Evolutionary conservation across 192 early-diverging fungal genomes (phyloP), one percentile per base, ranked within the genome.

Genomic region (Dissophora ornata): DNA sequence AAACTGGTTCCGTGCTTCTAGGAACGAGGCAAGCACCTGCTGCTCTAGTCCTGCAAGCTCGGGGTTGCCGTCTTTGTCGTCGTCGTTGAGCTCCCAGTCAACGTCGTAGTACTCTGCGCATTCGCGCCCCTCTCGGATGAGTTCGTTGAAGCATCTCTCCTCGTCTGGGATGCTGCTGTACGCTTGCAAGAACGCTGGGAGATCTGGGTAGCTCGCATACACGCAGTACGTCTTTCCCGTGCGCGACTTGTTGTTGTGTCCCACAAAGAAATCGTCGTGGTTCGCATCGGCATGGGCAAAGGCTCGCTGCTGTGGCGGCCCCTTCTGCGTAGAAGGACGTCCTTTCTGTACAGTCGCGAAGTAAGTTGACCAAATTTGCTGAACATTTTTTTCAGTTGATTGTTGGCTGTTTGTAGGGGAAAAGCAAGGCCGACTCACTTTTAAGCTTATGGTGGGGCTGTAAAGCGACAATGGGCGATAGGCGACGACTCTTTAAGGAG

Each of bases 41-140:
- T 45, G 40, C 42, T 58, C 57, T 25, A 44, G 24, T 8, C 13
- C 40, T 45, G 57, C 44, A 45, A 58, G 36, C 36, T 9, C 36
- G 36, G 36, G 36, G 36, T 38, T 38, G 36, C 36, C 13, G 36
- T 38, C 36, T 38, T 38, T 45, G 29, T 45, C 18, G 25, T 45
- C 25, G 21, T 18, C 12, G 36, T 38, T 12, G 12, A 56, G 33
- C 1, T 8, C 33, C 57, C 40, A 45, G 22, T 58, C 57, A 29
- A 58, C 26, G 41, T 58, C 57, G n/a, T 58, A 58, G 41, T 58
- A 58, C n/a, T 45, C 57, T 7, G 26, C 4, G 42, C 57, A 45
- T 19, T 26, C 21, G 4, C 44, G 40, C 8, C 57, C 28, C 7
- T 58, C 57, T 10, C 57, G 57, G 42, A 58, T 58, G 7, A 18